Evolutionary conservation across 2,329 filamentous ascomycete species (phyloP), one percentile per base, ranked within the genome.

Genomic region (Beauveria sp.): DNA sequence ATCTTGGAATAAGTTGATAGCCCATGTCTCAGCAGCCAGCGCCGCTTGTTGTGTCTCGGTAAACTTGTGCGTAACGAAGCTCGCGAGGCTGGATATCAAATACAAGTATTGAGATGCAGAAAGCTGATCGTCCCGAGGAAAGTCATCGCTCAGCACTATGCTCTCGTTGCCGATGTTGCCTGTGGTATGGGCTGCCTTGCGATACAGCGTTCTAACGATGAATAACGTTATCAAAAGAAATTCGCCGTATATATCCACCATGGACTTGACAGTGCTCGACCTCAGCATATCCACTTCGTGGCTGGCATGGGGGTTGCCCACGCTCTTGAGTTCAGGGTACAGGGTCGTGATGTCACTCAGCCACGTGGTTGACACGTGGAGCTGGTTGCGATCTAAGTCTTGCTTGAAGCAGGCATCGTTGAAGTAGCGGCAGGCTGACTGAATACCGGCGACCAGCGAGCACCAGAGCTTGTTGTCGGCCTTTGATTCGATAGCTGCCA

Each of bases 211-310:
- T 16, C 73, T 69, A 12, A 73, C 69, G 10, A 77, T 63, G 20
- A 73, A 73, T 2, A 79, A 65, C 20, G 72, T 69, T 34, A 76
- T 68, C 6, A 76, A 69, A n/a, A 79, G 64, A 52, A 77, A 79
- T 54, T 77, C 73, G 12, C 66, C 46, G 20, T 61, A 61, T 28
- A 61, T 20, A 5, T 61, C 59, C 2, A 20, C 28, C 52, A 52
- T 52, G 18, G 53, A 48, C 40, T 61, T 61, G 12, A 8, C 46
- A 6, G 43, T 10, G 37, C 67, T 41, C 69, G 68, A 10, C 72
- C 58, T 54, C 14, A 52, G 30, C 59, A 52, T 57, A 24, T 52
- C 30, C 12, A 57, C 53, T 30, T 57, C 59, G 12, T 10, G 34
- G 26, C 16, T 51, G 4, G 12, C n/a, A 9, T 55, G 34, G 5